Conservation (phyloP, 108 stramenopile genomes). For the Thalassiosira profunda region DNA sequence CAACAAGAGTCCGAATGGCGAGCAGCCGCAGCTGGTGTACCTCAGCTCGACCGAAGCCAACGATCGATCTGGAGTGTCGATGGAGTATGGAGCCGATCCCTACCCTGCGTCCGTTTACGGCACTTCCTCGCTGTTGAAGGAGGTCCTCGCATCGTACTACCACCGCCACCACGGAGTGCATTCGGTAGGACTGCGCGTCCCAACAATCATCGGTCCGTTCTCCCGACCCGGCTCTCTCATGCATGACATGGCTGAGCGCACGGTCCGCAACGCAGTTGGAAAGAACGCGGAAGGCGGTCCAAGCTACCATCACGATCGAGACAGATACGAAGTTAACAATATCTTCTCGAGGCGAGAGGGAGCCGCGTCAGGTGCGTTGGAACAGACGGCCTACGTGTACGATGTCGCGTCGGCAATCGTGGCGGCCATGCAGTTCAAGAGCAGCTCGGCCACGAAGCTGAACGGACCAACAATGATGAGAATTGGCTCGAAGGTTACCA, state of each 20-base stretch:
- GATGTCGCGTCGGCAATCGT: slow-evolving; percentile 45
- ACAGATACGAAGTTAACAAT: slow-evolving; percentile 21
- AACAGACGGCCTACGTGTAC: slow-evolving; percentile 33
- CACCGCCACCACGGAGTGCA: slow-evolving; percentile 43
- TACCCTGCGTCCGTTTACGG: slow-evolving; percentile 37
- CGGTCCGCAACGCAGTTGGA: slow-evolving; percentile 32
- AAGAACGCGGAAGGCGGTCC: slow-evolving; percentile 25
- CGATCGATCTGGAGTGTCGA: slow-evolving; percentile 34
- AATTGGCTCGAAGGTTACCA: slow-evolving; percentile 38
- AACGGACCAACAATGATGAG: slow-evolving; percentile 35
- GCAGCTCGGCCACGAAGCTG: slow-evolving; percentile 3
- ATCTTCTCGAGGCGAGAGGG: slow-evolving; percentile 38
- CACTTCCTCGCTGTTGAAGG: slow-evolving; percentile 38
- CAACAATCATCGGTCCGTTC: slow-evolving; percentile 39
- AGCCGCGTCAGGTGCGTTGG: slow-evolving; percentile 15
- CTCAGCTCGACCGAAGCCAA: slow-evolving; percentile 43
- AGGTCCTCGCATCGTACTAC: slow-evolving; percentile 50
- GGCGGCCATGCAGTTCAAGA: slow-evolving; percentile 39
- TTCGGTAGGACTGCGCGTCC: slow-evolving; percentile 40
- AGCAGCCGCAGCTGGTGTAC: slow-evolving; percentile 39
- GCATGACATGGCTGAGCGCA: slow-evolving; percentile 42
- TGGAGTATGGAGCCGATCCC: background rate
- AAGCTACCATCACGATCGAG: slow-evolving; percentile 26
- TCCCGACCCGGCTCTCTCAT: slow-evolving; percentile 43
- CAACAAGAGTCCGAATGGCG: background rate